Evolutionary conservation across 768 basidiomycete species (phyloP).

Genomic region (Cystobasidium ongulense): DNA sequence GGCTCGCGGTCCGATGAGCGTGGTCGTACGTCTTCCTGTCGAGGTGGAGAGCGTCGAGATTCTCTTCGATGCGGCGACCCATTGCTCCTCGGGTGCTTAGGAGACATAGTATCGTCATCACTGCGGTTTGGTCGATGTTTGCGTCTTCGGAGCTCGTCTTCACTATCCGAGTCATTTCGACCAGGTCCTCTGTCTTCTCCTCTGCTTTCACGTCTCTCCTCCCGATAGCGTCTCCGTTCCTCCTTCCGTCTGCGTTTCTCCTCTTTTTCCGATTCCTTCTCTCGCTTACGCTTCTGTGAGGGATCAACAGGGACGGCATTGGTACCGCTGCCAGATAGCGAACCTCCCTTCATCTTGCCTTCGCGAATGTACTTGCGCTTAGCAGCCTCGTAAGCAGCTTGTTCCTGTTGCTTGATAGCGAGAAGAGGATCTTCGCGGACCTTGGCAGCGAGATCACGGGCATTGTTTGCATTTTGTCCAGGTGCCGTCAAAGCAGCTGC

Average conservation of each 20-base stretch:
- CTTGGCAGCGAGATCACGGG: slow-evolving; percentile 80
- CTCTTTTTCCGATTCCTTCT: slow-evolving; percentile 41
- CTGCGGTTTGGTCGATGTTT: neutral
- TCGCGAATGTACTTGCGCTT: slow-evolving; percentile 16
- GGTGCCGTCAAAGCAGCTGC: slow-evolving; percentile 35
- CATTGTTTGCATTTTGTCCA: slow-evolving; percentile 72
- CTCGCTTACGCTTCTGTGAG: slow-evolving; percentile 43
- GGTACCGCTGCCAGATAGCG: slow-evolving; percentile 37
- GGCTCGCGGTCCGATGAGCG: too few species aligned
- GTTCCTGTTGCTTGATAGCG: slow-evolving; percentile 97
- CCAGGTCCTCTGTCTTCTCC: slow-evolving; percentile 31
- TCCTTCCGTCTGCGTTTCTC: slow-evolving; percentile 37
- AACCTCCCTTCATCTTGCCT: slow-evolving; percentile 48
- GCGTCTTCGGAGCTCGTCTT: slow-evolving; percentile 9
- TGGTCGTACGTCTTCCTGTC: too few species aligned
- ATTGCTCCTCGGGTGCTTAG: neutral
- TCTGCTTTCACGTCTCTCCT: slow-evolving; percentile 35
- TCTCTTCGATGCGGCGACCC: neutral
- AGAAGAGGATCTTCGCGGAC: slow-evolving; percentile 92
- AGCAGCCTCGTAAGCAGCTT: slow-evolving; percentile 69
- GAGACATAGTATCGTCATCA: neutral
- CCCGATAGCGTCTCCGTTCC: slow-evolving; percentile 40
- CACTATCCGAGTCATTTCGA: too few species aligned
- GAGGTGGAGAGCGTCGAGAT: too few species aligned
- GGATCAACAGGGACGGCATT: slow-evolving; percentile 41